Evolutionary conservation across 495 filamentous ascomycete genomes (phyloP).

Genomic region (Trichoderma asperelloides): DNA sequence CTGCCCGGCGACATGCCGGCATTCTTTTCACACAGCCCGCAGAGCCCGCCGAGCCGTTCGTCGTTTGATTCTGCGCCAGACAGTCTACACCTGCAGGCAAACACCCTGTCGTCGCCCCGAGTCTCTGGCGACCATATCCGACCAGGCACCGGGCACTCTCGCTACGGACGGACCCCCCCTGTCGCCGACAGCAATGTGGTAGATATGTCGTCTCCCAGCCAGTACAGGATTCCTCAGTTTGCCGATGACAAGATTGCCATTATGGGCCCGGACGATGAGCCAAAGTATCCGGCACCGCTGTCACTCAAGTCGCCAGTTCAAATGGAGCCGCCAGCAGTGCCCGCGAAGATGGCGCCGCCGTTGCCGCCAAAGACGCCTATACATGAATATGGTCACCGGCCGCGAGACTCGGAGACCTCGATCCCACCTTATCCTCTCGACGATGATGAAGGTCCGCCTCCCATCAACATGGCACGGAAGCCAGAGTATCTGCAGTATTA

Average conservation of each 20-base stretch:
- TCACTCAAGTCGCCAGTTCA: constrained; percentile 26
- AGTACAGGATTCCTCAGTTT: constrained; percentile 34
- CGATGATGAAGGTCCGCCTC: constrained; percentile 74
- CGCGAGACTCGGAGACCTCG: neutral
- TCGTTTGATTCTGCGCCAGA: constrained; percentile 42
- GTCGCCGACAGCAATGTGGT: constrained; percentile 31
- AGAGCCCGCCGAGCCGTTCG: constrained; percentile 25
- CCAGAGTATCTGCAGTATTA: constrained; percentile 53
- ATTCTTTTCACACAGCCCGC: constrained; percentile 23
- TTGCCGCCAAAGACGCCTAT: constrained; percentile 81
- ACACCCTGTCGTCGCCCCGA: constrained; percentile 31
- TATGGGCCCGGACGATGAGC: constrained; percentile 47
- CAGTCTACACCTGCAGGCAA: constrained; percentile 26
- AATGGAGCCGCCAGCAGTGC: constrained; percentile 63
- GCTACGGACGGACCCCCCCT: neutral
- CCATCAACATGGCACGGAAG: constrained; percentile 77
- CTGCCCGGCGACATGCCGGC: constrained; percentile 32
- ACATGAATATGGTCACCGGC: constrained; percentile 27
- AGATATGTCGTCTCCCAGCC: constrained; percentile 41
- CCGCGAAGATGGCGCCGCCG: constrained; percentile 81
- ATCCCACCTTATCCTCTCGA: constrained; percentile 64
- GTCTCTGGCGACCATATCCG: constrained; percentile 32
- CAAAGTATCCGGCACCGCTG: constrained; percentile 36
- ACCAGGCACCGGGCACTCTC: constrained; percentile 14
- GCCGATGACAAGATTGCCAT: constrained; percentile 55